Base-by-base conservation (phyloP, 2,329 filamentous ascomycete species). In the Claviceps spartinae region DNA sequence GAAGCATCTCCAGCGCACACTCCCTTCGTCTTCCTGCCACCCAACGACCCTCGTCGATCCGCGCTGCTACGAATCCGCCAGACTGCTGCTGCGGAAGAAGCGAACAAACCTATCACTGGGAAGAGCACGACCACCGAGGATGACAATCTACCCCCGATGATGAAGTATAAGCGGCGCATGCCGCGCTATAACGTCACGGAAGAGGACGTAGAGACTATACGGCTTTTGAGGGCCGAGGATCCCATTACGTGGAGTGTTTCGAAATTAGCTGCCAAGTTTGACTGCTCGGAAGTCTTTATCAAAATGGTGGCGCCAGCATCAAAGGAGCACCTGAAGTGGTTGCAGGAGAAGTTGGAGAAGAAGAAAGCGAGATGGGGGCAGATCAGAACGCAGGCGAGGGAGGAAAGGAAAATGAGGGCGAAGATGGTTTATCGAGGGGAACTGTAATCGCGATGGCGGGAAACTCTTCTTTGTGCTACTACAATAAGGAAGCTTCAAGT, bases 1-100 rank as follows among this genome's bases (percentile, higher is more conserved):
- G 69, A 72, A 52, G 69, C 76, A 3, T 75, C 77, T n/a, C 78
- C 81, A 53, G 73, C 72, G 60, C 76, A 83, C 68, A 84, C 81
- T n/a, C 81, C 81, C 52, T 76, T 81, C 67, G 77, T 81, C 62
- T 84, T 84, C 67, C 74, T 84, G 34, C 81, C 81, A 51, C 72
- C 70, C 49, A 65, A 62, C 57, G 78, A 81, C 61, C 75, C 77
- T 16, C 74, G 77, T 47, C 74, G 77, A 30, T 66, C 68, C 50
- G 71, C 72, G 47, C 72, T 75, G 63, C 66, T 77, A 42, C 65
- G 68, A 16, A 62, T 69, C 42, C 70, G 78, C 37, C 63, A 64
- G 54, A 61, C 61, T 13, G 52, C 59, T 30, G 62, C 59, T 34
- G 42, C 61, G 4, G 26, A 59, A 14, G 5, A 24, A 13, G 5